Percentiles rank a stretch among this genome's conserved stretches.
phyloP scores from a whole-genome alignment of 768 basidiomycete species.

The Auricularia heimuer region DNA sequence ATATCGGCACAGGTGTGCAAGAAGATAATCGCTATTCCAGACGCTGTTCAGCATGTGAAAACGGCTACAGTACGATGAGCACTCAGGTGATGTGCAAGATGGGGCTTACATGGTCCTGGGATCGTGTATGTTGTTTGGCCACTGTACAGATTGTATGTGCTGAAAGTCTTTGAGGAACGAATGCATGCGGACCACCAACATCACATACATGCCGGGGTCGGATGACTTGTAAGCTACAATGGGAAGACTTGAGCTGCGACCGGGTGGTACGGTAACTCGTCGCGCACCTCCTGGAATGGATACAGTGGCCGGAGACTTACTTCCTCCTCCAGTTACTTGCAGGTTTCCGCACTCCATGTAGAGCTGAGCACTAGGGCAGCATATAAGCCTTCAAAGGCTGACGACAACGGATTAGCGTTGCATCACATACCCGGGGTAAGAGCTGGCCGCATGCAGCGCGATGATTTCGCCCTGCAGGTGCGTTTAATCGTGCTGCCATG shows the following conservation, averaged over 20 bases:
- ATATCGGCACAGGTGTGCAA: not conserved
- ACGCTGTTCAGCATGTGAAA: constrained; percentile 1
- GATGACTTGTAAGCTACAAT: not conserved
- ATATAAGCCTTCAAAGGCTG: not conserved
- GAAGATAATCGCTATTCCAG: not conserved
- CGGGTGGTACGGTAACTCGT: no score
- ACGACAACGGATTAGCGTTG: not conserved
- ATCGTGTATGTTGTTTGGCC: constrained; percentile 5
- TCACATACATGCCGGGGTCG: constrained; percentile 1
- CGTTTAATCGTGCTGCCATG: not conserved
- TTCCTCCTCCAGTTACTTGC: constrained; percentile 5
- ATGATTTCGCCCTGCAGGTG: not conserved
- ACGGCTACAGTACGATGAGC: not conserved
- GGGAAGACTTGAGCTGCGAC: no score
- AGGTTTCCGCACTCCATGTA: constrained; percentile 5
- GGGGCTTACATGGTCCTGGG: constrained; percentile 1
- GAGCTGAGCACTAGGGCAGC: not conserved
- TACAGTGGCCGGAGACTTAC: constrained; percentile 1
- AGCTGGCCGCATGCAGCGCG: not conserved
- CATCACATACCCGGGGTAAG: not conserved
- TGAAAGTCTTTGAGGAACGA: not conserved
- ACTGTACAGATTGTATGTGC: not conserved
- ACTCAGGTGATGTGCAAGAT: not conserved
- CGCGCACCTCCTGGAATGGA: constrained; percentile 4
- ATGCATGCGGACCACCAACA: not conserved